phyloP scores from a whole-genome alignment of 257 asterid species.

The Pogostemon cablin region DNA sequence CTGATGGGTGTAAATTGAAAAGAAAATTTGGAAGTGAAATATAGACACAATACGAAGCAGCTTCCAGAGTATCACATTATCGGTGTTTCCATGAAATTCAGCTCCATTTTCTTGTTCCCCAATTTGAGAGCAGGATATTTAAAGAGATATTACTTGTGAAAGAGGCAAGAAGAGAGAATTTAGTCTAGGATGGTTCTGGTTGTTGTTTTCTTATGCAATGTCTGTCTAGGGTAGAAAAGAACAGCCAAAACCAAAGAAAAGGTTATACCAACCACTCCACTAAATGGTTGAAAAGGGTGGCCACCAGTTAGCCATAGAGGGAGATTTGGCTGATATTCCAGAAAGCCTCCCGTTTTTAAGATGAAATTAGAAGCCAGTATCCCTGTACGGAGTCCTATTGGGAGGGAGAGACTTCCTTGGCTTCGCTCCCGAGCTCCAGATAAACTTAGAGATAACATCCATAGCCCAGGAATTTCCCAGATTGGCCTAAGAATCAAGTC shows the following conservation, averaged over 20 bases:
- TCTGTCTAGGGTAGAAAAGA: slow-evolving; percentile 58
- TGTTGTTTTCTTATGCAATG: slow-evolving; percentile 34
- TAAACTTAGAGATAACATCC: slow-evolving; percentile 76
- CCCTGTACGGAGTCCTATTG: slow-evolving; percentile 89
- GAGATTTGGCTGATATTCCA: slow-evolving; percentile 48
- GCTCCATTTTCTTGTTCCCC: slow-evolving; percentile 20
- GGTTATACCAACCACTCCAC: slow-evolving; percentile 81
- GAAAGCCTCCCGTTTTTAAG: slow-evolving; percentile 61
- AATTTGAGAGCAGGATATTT: slow-evolving; percentile 17
- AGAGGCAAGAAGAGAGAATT: slow-evolving; percentile 9
- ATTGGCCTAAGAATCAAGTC: slow-evolving; percentile 55
- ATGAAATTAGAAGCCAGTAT: slow-evolving; percentile 63
- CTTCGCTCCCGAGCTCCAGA: slow-evolving; percentile 78
- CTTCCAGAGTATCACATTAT: slow-evolving; percentile 1
- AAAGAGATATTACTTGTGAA: slow-evolving; percentile 16
- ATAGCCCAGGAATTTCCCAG: slow-evolving; percentile 84
- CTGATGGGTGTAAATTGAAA: slow-evolving; percentile 17
- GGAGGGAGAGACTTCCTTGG: slow-evolving; percentile 76
- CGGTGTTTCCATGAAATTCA: slow-evolving; percentile 15
- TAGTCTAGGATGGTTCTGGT: slow-evolving; percentile 45
- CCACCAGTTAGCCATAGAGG: slow-evolving; percentile 74
- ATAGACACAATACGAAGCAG: slow-evolving; percentile 16
- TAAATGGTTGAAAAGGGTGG: slow-evolving; percentile 76
- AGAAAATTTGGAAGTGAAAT: neutral
- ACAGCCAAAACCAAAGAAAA: slow-evolving; percentile 57